These are phyloP conservation scores for Physcomitrium patens DNA, from an alignment of 225 moss, liverwort and hornwort species.

Conservation along the genomic window DNA sequence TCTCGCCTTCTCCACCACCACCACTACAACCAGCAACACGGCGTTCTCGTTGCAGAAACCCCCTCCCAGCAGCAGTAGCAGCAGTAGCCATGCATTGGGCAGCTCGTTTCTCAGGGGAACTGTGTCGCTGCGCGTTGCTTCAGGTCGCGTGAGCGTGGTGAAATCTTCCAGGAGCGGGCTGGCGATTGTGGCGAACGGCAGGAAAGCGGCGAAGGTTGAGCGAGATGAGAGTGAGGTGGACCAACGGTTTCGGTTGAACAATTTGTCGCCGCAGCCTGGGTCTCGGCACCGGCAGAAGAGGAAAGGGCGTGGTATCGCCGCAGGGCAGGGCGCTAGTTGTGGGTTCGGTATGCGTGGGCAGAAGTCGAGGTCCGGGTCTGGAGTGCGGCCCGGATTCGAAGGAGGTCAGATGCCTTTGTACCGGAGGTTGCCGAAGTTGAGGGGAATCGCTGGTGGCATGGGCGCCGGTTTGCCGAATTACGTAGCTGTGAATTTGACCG, in stretches of 20 bases:
- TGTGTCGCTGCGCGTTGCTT: slow-evolving; percentile 14
- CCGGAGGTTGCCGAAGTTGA: slow-evolving; percentile 81
- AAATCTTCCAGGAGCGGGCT: slow-evolving; percentile 29
- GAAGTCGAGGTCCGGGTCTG: slow-evolving; percentile 90
- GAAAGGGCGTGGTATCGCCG: slow-evolving; percentile 94
- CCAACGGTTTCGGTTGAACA: slow-evolving; percentile 74
- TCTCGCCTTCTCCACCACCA: slow-evolving; percentile 41
- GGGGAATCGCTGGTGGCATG: slow-evolving; percentile 94
- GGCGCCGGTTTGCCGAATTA: slow-evolving; percentile 87
- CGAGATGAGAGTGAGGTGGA: slow-evolving; percentile 36
- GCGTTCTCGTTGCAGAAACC: slow-evolving; percentile 32
- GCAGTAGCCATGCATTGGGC: slow-evolving; percentile 14
- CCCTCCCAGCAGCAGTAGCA: no score
- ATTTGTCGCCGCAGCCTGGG: slow-evolving; percentile 84
- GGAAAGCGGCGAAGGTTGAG: slow-evolving; percentile 40
- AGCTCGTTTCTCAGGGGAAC: slow-evolving; percentile 33
- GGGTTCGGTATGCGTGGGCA: slow-evolving; percentile 96
- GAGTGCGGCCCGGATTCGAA: slow-evolving; percentile 89
- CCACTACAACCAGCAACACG: no score
- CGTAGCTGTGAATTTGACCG: slow-evolving; percentile 77
- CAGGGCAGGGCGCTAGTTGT: slow-evolving; percentile 90
- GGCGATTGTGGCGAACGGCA: slow-evolving; percentile 41
- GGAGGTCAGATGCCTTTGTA: slow-evolving; percentile 93
- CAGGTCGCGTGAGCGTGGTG: not conserved
- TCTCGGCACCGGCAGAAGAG: slow-evolving; percentile 90